A percentile compares a stretch with the other conserved stretches of the same genome.
Conservation (phyloP, 805 yeast species). For the Metschnikowia proteae region DNA sequence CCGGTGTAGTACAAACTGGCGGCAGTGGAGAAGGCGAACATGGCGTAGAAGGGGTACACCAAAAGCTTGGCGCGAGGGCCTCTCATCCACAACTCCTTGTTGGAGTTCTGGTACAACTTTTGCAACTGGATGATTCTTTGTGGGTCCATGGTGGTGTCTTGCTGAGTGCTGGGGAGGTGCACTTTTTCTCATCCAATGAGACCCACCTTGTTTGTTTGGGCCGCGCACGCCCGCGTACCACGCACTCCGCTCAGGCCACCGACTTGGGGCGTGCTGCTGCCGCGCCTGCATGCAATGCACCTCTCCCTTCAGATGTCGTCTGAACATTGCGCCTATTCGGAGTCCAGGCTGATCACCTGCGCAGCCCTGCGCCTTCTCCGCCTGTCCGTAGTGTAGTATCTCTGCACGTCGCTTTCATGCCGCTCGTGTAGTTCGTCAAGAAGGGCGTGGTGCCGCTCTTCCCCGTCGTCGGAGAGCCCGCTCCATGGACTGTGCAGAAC, state of each 20-base stretch:
- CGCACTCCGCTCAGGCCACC: constrained; percentile 2
- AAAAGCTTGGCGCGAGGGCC: constrained; percentile 55
- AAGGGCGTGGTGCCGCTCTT: not conserved
- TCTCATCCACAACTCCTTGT: constrained; percentile 44
- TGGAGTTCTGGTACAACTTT: constrained; percentile 41
- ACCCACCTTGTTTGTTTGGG: constrained; percentile 6
- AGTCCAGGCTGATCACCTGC: constrained; percentile 13
- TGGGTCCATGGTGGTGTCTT: constrained; percentile 35
- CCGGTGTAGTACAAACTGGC: constrained; percentile 66
- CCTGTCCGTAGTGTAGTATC: constrained; percentile 1
- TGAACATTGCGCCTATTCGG: constrained; percentile 3
- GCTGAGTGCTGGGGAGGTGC: constrained; percentile 7
- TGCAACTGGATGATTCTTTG: constrained; percentile 46
- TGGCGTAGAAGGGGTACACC: constrained; percentile 76
- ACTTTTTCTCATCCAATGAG: constrained; percentile 17
- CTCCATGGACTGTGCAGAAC: not conserved
- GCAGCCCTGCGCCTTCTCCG: constrained; percentile 1
- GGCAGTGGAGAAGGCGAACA: constrained; percentile 62
- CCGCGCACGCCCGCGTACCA: constrained; percentile 10
- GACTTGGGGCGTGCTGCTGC: not conserved
- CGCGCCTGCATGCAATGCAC: too few relatives aligned
- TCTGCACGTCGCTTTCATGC: constrained; percentile 12
- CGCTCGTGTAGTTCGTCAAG: constrained; percentile 1
- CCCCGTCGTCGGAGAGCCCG: too few relatives aligned
- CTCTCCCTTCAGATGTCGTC: too few relatives aligned